Base-by-base conservation (phyloP, 164 flowering plant species). In the Buxus sempervirens region DNA sequence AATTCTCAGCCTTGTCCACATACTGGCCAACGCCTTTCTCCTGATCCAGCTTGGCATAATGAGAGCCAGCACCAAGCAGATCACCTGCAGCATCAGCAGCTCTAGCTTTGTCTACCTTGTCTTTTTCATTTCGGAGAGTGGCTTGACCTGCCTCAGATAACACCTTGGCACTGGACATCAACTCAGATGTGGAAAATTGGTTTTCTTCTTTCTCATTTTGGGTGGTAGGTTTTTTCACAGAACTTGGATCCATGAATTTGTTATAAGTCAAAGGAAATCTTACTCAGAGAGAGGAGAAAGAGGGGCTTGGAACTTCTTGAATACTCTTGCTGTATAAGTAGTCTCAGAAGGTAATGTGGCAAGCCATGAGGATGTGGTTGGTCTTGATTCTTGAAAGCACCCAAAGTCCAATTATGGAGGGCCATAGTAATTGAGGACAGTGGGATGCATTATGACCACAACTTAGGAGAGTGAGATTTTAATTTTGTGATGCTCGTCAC, bases 81-180 rank as follows among this genome's bases (percentile, higher is more conserved):
- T 86, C 77, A 0, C 63, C 83, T 0, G 85, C 83, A 0, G 90
- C 85, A 1, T 71, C 86, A 24, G 88, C 85, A 16, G 72, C 85
- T 67, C 41, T 75, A 48, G 15, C 83, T 60, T 77, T 79, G 79
- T 84, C 85, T 1, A 84, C 66, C 60, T 80, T 77, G 48, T 74
- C 69, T 1, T 41, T 51, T 19, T 76, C 77, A 55, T 65, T 62
- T 70, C 23, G 16, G 51, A 76, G 0, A 16, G 82, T 36, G 62
- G 78, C 48, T 45, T 73, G 60, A 54, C 82, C 86, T 2, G 88
- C 87, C 18, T 69, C 90, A 0, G 86, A 82, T 58, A 86, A 70
- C 53, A 77, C 1, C 67, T 86, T 86, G 69, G 90, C 88, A 70
- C 80, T 80, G 13, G 81, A 64, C 14, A 86, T 38, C 22, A 86